These are phyloP conservation scores for Ophiocordyceps sinensis DNA, from an alignment of 2,329 filamentous ascomycete genomes.

Conservation along the genomic window DNA sequence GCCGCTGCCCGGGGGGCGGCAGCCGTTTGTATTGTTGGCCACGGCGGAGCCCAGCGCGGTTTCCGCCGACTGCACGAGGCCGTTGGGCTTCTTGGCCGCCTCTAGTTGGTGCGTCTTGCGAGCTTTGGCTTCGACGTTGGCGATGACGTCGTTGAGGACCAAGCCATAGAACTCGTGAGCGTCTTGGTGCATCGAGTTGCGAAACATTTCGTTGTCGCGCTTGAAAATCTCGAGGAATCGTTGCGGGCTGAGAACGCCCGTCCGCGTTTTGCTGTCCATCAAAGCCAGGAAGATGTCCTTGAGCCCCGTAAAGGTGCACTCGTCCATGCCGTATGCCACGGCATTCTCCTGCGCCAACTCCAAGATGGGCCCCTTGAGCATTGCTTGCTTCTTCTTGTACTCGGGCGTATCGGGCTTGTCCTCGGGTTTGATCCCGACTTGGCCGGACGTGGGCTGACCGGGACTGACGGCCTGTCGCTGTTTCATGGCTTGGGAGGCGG, in stretches of 20 bases:
- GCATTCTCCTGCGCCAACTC: conserved; percentile 74
- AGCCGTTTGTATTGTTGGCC: conserved; percentile 22
- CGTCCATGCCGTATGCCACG: conserved; percentile 75
- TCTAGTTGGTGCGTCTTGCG: conserved; percentile 43
- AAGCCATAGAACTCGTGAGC: conserved; percentile 95
- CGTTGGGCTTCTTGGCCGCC: conserved; percentile 23
- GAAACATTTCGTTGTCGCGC: conserved; percentile 92
- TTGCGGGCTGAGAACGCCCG: conserved; percentile 81
- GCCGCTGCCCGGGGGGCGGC: conserved; percentile 49
- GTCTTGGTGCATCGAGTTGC: conserved; percentile 94
- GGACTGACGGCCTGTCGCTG: conserved; percentile 39
- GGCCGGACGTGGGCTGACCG: conserved; percentile 38
- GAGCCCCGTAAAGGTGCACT: conserved; percentile 84
- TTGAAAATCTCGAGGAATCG: conserved; percentile 90
- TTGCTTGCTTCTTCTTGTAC: conserved; percentile 93
- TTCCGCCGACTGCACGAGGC: conserved; percentile 37
- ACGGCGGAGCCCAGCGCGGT: conserved; percentile 18
- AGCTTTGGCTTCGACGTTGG: conserved; percentile 83
- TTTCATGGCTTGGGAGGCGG: conserved; percentile 39
- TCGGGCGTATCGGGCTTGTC: conserved; percentile 91
- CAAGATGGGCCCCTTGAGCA: conserved; percentile 74
- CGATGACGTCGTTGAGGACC: conserved; percentile 88
- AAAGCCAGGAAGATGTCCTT: conserved; percentile 94
- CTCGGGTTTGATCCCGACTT: conserved; percentile 53
- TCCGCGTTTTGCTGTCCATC: conserved; percentile 65